Evolutionary conservation across 352 stramenopile species (phyloP), one percentile per base, ranked within the genome.

Genomic region (Globisporangium parvum): DNA sequence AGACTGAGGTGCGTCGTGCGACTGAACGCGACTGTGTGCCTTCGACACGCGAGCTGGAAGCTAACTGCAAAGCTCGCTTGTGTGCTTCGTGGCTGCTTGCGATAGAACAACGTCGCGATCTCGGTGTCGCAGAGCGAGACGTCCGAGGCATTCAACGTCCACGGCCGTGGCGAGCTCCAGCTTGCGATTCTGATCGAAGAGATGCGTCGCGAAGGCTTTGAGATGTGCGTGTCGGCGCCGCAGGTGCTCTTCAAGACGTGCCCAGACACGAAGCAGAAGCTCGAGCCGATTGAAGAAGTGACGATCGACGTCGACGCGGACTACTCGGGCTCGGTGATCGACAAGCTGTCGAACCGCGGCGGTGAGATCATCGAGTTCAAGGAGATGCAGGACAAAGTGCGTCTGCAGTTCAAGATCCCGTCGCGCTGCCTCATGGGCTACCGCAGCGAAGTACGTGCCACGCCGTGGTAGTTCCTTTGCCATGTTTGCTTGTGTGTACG

Each of bases 101-200:
- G 4, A 41, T 57, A 98, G 76, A 99, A 98, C 77, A 99, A 99
- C 73, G 96, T 99, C 21, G 97, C 96, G 0, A 83, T 99, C n/a
- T 92, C 82, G 45, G 82, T 98, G 39, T 90, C 81, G 15, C 57
- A 72, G 17, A 96, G 88, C 55, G 75, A 85, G 44, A 96, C 85
- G 18, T 88, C 80, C 24, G 92, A 98, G 61, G 88, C 82, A 6
- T 98, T 98, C 37, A 95, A 98, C 53, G 96, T 99, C 1, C 91
- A 98, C 67, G 96, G 93, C 14, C 80, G 96, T 66, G 97, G 96
- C 53, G 96, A 99, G 60, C 77, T 99, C 52, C 97, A 99, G 74
- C 83, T 99, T 17, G 96, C 96, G 52, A 99, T 99, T 66, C 73
- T 99, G 46, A 98, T 99, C 40, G 97, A 99, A 68, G 95, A 98